These are phyloP conservation scores for Brassica cretica DNA, from an alignment of 345 rosid genomes.

Conservation along the genomic window DNA sequence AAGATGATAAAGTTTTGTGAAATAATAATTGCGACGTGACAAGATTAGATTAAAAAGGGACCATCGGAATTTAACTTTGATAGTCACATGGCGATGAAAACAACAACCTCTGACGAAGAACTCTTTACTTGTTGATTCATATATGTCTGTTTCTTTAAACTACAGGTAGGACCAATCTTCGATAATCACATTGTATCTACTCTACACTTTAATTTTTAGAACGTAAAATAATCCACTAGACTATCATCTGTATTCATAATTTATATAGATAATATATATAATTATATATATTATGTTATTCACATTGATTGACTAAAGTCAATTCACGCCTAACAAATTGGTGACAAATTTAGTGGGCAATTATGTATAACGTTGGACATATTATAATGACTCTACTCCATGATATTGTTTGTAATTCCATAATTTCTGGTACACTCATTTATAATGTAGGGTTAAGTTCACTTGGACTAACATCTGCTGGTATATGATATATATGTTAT, in stretches of 20 bases:
- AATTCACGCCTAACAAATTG: conserved; percentile 30
- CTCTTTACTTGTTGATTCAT: conserved; percentile 29
- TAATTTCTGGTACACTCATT: neutral
- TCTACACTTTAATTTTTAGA: neutral
- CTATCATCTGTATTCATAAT: neutral
- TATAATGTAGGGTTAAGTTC: conserved; percentile 2
- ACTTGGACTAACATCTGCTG: conserved; percentile 1
- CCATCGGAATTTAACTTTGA: conserved; percentile 15
- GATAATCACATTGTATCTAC: conserved; percentile 41
- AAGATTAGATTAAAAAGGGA: conserved; percentile 22
- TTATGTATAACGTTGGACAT: conserved; percentile 32
- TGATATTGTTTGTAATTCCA: neutral
- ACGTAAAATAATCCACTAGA: conserved; percentile 4
- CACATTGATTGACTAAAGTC: conserved; percentile 28
- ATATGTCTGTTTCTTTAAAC: conserved; percentile 36
- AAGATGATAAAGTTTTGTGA: neutral
- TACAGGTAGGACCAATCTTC: conserved; percentile 39
- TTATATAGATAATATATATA: neutral
- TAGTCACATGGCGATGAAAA: conserved; percentile 34
- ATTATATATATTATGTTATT: neutral
- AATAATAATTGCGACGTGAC: conserved; percentile 26
- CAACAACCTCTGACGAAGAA: conserved; percentile 39
- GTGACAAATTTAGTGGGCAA: conserved; percentile 31
- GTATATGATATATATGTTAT: neutral
- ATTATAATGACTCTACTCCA: conserved; percentile 2